Evolutionary conservation across 768 basidiomycete genomes (phyloP).

Genomic region (Leucosporidium yakuticum): DNA sequence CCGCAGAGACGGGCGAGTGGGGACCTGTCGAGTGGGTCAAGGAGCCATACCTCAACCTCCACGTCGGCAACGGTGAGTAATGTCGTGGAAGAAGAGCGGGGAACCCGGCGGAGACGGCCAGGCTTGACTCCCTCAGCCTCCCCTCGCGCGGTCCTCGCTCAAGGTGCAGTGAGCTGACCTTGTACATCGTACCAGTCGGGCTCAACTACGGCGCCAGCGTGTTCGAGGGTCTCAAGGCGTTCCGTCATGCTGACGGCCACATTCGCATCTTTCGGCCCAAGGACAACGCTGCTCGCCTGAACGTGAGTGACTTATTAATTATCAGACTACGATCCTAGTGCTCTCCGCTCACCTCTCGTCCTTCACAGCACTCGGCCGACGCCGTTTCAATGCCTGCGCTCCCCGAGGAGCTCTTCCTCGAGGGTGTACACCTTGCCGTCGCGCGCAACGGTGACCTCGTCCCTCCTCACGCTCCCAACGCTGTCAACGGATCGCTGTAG

Average conservation of each 20-base stretch:
- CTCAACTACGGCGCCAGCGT: conserved; percentile 34
- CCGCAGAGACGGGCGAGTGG: conserved; percentile 27
- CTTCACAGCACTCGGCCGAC: conserved; percentile 25
- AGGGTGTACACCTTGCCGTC: conserved; percentile 30
- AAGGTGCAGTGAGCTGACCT: neutral
- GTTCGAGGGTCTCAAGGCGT: conserved; percentile 35
- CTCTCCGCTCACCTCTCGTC: neutral
- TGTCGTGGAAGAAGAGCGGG: neutral
- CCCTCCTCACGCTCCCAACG: conserved; percentile 32
- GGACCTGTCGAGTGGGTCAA: conserved; percentile 28
- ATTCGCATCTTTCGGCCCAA: conserved; percentile 24
- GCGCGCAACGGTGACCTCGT: conserved; percentile 37
- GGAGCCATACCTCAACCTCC: conserved; percentile 33
- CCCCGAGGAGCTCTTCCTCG: conserved; percentile 35
- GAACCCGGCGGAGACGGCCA: neutral
- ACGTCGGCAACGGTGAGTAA: conserved; percentile 23
- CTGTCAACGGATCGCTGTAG: conserved; percentile 27
- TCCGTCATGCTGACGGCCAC: conserved; percentile 36
- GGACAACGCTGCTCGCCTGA: conserved; percentile 28
- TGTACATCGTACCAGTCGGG: conserved; percentile 1
- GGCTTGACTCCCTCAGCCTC: neutral
- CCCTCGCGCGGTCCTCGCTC: too few species aligned
- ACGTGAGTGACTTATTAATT: neutral
- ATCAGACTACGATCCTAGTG: neutral
- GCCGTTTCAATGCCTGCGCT: conserved; percentile 36